Base-by-base conservation (phyloP, 768 basidiomycete genomes). In the Serendipita vermifera region DNA sequence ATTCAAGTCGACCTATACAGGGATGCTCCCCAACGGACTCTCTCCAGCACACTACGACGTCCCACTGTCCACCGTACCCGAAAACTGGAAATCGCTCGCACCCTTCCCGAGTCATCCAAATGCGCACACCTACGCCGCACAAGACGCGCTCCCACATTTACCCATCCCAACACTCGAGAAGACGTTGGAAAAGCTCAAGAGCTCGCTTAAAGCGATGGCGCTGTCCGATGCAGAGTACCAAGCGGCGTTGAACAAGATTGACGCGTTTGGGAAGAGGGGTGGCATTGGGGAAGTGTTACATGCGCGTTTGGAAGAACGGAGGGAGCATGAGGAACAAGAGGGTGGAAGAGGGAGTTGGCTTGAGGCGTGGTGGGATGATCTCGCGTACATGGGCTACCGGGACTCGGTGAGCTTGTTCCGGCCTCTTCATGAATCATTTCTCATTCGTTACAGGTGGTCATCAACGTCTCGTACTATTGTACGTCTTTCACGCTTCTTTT, bases 381-480 rank as follows among this genome's bases (percentile, higher is more conserved):
- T 65, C 14, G 87, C 73, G 0, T 97, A 96, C 64, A 74, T 92
- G 62, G 76, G 80, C 3, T 97, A 92, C 66, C 73, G 92, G 54
- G 92, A 93, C 62, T 83, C 88, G 51, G 87, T 87, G 61, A 54
- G 81, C 2, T 43, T 1, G 7, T 54, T 33, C 33, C 2, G 54
- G 38, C 22, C 24, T 39, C 58, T 59, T 40, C n/a, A n/a, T n/a
- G n/a, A n/a, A n/a, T n/a, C n/a, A n/a, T n/a, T 41, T n/a, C 15
- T 31, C 26, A 22, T 33, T 32, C 2, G 9, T 26, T 56, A 27
- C 35, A 80, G 82, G 83, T 91, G 56, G 82, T 93, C 1, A 75
- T 93, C 36, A 89, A 93, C 62, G 89, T 93, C 9, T 92, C 87
- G n/a, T 94, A 96, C 69, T 96, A 88, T 62, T 96, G 92, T 85